phyloP scores from a whole-genome alignment of 805 yeast genomes.

The Vanderwaltozyma polyspora region DNA sequence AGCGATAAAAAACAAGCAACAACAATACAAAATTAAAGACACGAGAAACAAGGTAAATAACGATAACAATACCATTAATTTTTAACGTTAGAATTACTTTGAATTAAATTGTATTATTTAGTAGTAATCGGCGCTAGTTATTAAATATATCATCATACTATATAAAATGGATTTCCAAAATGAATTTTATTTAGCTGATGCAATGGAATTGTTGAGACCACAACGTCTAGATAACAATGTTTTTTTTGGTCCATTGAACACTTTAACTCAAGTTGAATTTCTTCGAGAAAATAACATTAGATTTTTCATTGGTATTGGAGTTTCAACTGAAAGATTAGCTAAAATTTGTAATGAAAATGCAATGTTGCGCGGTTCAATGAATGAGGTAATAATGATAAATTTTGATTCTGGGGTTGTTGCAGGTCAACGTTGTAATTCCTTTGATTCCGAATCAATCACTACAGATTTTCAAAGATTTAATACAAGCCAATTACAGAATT shows the following conservation, averaged over 20 bases:
- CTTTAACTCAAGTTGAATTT: slow-evolving; percentile 27
- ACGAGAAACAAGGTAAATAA: too few species aligned
- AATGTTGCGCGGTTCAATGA: slow-evolving; percentile 8
- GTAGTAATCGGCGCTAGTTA: too few species aligned
- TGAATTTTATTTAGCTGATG: slow-evolving; percentile 7
- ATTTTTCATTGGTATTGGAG: slow-evolving; percentile 27
- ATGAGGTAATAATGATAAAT: slow-evolving; percentile 27
- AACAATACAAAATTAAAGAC: too few species aligned
- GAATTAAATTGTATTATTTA: too few species aligned
- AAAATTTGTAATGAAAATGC: slow-evolving; percentile 9
- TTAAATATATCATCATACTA: background rate
- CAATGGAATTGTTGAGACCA: slow-evolving; percentile 19
- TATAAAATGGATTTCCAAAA: slow-evolving; percentile 4
- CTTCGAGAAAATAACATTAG: slow-evolving; percentile 30
- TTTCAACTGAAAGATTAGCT: slow-evolving; percentile 27
- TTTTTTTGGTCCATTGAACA: slow-evolving; percentile 38
- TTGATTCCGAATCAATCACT: slow-evolving; percentile 6
- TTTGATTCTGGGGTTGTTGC: slow-evolving; percentile 26
- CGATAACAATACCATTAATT: too few species aligned
- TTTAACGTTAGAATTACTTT: too few species aligned
- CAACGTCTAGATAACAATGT: slow-evolving; percentile 32
- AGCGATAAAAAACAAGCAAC: too few species aligned
- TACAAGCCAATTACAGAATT: slow-evolving; percentile 9
- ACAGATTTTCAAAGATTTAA: slow-evolving; percentile 13
- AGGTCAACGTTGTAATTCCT: slow-evolving; percentile 17